phyloP scores from a whole-genome alignment of 805 yeast genomes.

The Myxozyma mucilagina region DNA sequence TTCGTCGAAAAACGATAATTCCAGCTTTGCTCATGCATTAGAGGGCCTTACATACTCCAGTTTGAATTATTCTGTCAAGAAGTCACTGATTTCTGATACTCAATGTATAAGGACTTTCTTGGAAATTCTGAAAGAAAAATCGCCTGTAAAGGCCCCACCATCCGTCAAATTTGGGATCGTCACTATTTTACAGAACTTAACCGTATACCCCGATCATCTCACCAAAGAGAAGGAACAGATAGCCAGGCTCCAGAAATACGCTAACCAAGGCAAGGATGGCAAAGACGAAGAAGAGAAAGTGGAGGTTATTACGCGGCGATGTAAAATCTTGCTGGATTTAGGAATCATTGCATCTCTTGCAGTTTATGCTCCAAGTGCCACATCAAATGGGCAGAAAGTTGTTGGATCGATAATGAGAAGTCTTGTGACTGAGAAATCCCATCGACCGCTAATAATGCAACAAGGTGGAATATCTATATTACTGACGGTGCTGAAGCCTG shows the following conservation, averaged over 20 bases:
- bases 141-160: conserved; percentile 12
- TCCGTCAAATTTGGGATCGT: conserved; percentile 40
- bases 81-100: conserved; percentile 29
- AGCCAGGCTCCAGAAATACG: conserved; percentile 36
- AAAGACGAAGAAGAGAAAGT: conserved; percentile 32
- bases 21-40: conserved; percentile 19
- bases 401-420: conserved; percentile 37
- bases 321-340: conserved; percentile 35
- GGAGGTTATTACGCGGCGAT: conserved; percentile 33
- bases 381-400: conserved; percentile 35
- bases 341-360: conserved; percentile 29
- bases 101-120: conserved; percentile 32
- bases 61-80: conserved; percentile 37
- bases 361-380: conserved; percentile 30
- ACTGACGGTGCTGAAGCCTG: conserved; percentile 20
- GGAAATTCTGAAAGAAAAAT: conserved; percentile 20
- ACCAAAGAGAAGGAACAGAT: conserved; percentile 38
- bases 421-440: conserved; percentile 36
- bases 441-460: conserved; percentile 36
- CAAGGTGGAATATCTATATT: conserved; percentile 42
- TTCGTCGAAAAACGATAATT: conserved; percentile 7
- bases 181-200: conserved; percentile 38
- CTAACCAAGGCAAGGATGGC: conserved; percentile 34
- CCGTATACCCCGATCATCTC: conserved; percentile 39
- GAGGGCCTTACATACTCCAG: conserved; percentile 45